These are phyloP conservation scores for Halophytophthora batemanensis DNA, from an alignment of 352 stramenopile genomes.

Conservation along the genomic window DNA sequence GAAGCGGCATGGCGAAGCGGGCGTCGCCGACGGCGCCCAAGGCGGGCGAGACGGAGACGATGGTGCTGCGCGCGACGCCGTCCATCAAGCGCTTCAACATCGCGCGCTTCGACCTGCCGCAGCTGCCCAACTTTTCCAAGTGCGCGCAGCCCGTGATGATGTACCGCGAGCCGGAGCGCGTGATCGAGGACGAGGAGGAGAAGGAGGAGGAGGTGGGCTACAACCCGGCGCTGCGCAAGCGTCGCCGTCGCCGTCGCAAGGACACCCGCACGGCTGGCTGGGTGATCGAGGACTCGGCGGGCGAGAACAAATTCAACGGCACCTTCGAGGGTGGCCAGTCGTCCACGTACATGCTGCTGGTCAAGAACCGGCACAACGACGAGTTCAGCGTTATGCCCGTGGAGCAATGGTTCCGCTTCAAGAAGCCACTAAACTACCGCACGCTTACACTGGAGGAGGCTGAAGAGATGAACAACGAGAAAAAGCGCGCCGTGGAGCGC, in stretches of 20 bases:
- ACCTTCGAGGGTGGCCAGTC: slow-evolving; percentile 79
- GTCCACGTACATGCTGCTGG: slow-evolving; percentile 85
- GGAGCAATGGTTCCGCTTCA: slow-evolving; percentile 89
- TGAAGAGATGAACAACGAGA: slow-evolving; percentile 86
- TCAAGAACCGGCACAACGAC: slow-evolving; percentile 86
- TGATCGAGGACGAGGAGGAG: slow-evolving; percentile 74
- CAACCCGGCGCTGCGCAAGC: slow-evolving; percentile 74
- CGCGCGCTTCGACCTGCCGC: slow-evolving; percentile 72
- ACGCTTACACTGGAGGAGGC: slow-evolving; percentile 84
- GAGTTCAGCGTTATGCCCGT: slow-evolving; percentile 86
- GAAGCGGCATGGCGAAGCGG: background rate
- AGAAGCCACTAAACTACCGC: slow-evolving; percentile 84
- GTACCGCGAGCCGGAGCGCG: slow-evolving; percentile 80
- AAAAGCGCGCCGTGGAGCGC: slow-evolving; percentile 84
- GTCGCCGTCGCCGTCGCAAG: slow-evolving; percentile 69
- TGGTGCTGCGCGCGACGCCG: slow-evolving; percentile 76
- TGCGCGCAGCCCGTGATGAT: slow-evolving; percentile 84
- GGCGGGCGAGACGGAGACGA: slow-evolving; percentile 46
- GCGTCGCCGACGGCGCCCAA: background rate
- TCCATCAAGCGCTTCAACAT: slow-evolving; percentile 90
- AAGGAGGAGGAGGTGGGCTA: slow-evolving; percentile 75
- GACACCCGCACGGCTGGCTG: slow-evolving; percentile 74
- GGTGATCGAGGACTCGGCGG: slow-evolving; percentile 83
- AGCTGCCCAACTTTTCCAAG: slow-evolving; percentile 52
- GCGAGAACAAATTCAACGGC: slow-evolving; percentile 82